Conservation (phyloP, 192 early-diverging fungal genomes). For the Coemansia sp. region DNA sequence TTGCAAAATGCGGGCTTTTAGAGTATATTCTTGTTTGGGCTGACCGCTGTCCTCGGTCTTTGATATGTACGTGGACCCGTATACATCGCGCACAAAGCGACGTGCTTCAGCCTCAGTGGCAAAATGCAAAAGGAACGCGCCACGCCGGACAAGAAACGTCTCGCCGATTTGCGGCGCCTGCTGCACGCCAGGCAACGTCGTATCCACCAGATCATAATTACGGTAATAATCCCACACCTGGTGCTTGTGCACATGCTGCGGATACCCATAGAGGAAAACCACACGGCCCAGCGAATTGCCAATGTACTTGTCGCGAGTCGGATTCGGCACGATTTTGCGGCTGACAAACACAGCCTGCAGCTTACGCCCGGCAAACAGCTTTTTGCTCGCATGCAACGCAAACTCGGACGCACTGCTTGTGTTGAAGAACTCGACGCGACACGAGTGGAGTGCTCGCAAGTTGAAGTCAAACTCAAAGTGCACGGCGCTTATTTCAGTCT, state of each 20-base stretch:
- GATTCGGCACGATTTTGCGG: constrained; percentile 16
- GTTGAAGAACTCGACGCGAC: constrained; percentile 29
- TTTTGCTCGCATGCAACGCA: constrained; percentile 15
- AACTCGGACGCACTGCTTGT: constrained; percentile 23
- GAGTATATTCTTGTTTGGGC: background rate
- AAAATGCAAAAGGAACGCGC: constrained; percentile 46
- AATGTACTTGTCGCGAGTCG: constrained; percentile 23
- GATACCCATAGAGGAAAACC: constrained; percentile 46
- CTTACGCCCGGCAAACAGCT: constrained; percentile 15
- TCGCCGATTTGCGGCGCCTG: constrained; percentile 33
- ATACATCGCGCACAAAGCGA: constrained; percentile 42
- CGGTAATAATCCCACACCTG: constrained; percentile 35
- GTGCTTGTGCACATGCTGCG: constrained; percentile 28
- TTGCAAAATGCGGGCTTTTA: constrained; percentile 32
- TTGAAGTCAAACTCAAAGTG: constrained; percentile 36
- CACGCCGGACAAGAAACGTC: constrained; percentile 31
- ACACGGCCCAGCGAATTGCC: constrained; percentile 29
- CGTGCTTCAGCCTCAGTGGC: constrained; percentile 32
- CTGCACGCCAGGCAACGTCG: constrained; percentile 42
- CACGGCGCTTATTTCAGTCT: constrained; percentile 19
- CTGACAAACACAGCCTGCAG: constrained; percentile 31
- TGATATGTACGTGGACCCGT: constrained; percentile 19
- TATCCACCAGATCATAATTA: constrained; percentile 40
- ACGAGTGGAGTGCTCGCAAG: constrained; percentile 32
- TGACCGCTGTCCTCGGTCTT: constrained; percentile 4